phyloP scores from a whole-genome alignment of 1,284 basidiomycete species.

The Ustilago vetiveriae region DNA sequence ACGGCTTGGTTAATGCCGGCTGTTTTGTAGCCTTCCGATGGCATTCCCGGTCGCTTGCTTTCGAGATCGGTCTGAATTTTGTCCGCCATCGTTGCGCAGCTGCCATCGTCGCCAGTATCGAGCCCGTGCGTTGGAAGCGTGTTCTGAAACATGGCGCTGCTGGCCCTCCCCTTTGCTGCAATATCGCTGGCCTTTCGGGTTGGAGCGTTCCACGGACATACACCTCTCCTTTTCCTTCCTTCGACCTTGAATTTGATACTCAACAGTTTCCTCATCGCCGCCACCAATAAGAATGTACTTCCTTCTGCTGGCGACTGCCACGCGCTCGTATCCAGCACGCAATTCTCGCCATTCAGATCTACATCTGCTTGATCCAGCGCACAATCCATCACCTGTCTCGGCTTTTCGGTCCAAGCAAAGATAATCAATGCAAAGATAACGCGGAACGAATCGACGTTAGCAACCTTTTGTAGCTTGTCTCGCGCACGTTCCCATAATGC shows the following conservation, averaged over 20 bases:
- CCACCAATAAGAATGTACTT: constrained; percentile 28
- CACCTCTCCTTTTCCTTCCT: constrained; percentile 14
- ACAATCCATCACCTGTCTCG: constrained; percentile 19
- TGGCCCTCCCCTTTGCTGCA: not conserved
- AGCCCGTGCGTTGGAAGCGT: too few relatives aligned
- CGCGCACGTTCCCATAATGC: constrained; percentile 26
- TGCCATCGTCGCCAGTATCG: not conserved
- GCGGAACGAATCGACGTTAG: constrained; percentile 31
- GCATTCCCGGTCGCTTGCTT: not conserved
- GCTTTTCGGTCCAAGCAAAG: constrained; percentile 41
- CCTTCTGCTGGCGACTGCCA: constrained; percentile 36
- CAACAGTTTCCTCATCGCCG: constrained; percentile 24
- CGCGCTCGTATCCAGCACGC: constrained; percentile 25
- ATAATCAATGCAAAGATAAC: constrained; percentile 37
- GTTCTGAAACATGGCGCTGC: too few relatives aligned
- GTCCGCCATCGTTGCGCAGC: constrained; percentile 1
- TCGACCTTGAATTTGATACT: constrained; percentile 31
- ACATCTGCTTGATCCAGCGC: constrained; percentile 1
- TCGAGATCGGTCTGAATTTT: constrained; percentile 21
- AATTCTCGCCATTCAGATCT: constrained; percentile 23
- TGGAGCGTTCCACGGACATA: constrained; percentile 10
- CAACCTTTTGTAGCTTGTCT: constrained; percentile 27
- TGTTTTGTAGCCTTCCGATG: not conserved
- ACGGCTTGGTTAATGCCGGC: not conserved
- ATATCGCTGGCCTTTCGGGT: not conserved